phyloP scores from a whole-genome alignment of 176 grass and related monocot genomes.

The Rhynchospora breviuscula region DNA sequence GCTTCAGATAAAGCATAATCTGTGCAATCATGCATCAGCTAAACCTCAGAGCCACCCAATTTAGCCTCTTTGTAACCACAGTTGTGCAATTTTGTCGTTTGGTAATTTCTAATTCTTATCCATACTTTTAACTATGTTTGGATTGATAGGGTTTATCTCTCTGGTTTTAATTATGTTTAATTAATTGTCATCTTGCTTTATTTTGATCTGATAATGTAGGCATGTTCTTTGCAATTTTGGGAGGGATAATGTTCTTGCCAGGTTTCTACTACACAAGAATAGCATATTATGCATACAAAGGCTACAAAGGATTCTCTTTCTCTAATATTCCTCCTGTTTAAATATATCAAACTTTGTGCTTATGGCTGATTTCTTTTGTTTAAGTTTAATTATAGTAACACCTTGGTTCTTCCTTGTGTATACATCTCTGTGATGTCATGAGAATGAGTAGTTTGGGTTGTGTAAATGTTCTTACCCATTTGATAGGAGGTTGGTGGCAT shows the following conservation, averaged over 20 bases:
- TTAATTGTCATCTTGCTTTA: background rate
- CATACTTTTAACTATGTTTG: background rate
- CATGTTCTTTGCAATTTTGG: slow-evolving; percentile 82
- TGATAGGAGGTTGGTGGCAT: background rate
- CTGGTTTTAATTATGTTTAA: background rate
- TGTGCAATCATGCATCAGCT: background rate
- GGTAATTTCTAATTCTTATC: background rate
- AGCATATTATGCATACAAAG: slow-evolving; percentile 89
- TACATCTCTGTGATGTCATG: slow-evolving; percentile 1
- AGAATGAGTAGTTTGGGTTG: background rate
- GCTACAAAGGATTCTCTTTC: slow-evolving; percentile 90
- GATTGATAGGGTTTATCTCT: background rate
- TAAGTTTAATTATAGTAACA: slow-evolving; percentile 1
- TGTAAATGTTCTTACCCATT: slow-evolving; percentile 19
- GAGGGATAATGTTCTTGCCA: slow-evolving; percentile 86
- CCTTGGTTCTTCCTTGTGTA: slow-evolving; percentile 17
- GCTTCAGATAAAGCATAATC: background rate
- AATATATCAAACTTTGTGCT: slow-evolving; percentile 12
- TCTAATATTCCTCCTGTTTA: slow-evolving; percentile 79
- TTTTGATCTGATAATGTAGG: slow-evolving; percentile 33
- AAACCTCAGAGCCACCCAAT: background rate
- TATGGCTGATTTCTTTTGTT: background rate
- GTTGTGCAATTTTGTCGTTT: background rate
- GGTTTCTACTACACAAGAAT: slow-evolving; percentile 96
- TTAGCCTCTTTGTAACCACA: background rate